phyloP scores from a whole-genome alignment of 2,329 filamentous ascomycete species.

The Colletotrichum sp. region DNA sequence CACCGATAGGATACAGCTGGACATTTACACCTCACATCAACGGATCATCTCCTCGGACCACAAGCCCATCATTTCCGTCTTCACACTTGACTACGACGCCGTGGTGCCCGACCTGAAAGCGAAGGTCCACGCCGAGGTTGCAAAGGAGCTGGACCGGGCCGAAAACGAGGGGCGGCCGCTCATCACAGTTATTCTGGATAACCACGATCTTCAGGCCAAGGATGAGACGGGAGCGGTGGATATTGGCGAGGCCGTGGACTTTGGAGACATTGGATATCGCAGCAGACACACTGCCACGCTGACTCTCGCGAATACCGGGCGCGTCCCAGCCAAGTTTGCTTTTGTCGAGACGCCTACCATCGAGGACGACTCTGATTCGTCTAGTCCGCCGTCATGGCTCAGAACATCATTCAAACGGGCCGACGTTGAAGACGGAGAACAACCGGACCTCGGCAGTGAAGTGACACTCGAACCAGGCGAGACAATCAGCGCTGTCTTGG shows the following conservation, averaged over 20 bases:
- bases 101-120: slow-evolving; percentile 86
- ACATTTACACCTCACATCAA: slow-evolving; percentile 86
- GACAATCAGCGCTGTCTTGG: slow-evolving; percentile 73
- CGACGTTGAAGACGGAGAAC: slow-evolving; percentile 37
- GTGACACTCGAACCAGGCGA: slow-evolving; percentile 86
- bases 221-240: slow-evolving; percentile 31
- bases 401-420: slow-evolving; percentile 66
- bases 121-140: slow-evolving; percentile 84
- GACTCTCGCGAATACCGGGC: slow-evolving; percentile 91
- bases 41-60: slow-evolving; percentile 92
- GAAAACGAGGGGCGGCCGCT: slow-evolving; percentile 90
- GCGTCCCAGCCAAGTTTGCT: slow-evolving; percentile 77
- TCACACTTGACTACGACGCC: slow-evolving; percentile 84
- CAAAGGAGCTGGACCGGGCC: slow-evolving; percentile 83
- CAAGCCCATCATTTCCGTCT: slow-evolving; percentile 86
- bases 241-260: slow-evolving; percentile 70
- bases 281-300: slow-evolving; percentile 69
- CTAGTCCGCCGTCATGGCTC: slow-evolving; percentile 68
- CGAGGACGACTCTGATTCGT: slow-evolving; percentile 44
- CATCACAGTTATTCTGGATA: slow-evolving; percentile 82
- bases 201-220: slow-evolving; percentile 37
- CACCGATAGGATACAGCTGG: slow-evolving; percentile 57
- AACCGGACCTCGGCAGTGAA: slow-evolving; percentile 41
- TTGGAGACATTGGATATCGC: slow-evolving; percentile 76
- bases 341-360: slow-evolving; percentile 76